A percentile compares a stretch with the other conserved stretches of the same genome.
These are phyloP conservation scores for Xylaria palmicola DNA, from an alignment of 495 filamentous ascomycete genomes.

Conservation along the genomic window DNA sequence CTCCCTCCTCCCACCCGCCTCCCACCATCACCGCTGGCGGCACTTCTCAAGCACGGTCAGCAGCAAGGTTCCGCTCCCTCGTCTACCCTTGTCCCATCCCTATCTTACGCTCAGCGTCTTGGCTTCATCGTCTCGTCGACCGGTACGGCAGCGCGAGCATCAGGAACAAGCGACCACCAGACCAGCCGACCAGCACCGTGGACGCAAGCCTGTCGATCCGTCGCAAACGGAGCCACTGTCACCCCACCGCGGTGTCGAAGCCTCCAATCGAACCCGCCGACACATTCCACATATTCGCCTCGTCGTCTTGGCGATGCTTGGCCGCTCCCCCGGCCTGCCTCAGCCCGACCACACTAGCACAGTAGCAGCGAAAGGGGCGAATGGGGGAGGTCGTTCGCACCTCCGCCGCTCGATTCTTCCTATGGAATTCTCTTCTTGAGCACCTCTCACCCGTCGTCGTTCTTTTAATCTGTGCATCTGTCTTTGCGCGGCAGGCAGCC, in stretches of 20 bases:
- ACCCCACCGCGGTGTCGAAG: conserved; percentile 4
- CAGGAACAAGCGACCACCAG: background rate
- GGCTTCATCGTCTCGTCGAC: background rate
- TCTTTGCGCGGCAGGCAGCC: conserved; percentile 5
- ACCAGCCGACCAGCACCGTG: background rate
- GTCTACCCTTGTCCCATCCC: too few species aligned
- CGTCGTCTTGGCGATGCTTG: conserved; percentile 18
- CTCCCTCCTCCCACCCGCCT: too few species aligned
- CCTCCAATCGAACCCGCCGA: conserved; percentile 9
- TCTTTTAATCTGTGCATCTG: conserved; percentile 6
- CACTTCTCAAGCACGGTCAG: background rate
- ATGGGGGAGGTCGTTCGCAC: background rate
- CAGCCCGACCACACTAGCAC: conserved; percentile 8
- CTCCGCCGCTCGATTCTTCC: conserved; percentile 7
- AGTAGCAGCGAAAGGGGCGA: conserved; percentile 10
- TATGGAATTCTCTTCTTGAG: conserved; percentile 4
- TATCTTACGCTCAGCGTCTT: background rate
- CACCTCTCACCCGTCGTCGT: background rate
- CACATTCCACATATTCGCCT: conserved; percentile 2
- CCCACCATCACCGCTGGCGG: background rate
- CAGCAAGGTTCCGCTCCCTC: background rate
- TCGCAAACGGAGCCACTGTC: conserved; percentile 2
- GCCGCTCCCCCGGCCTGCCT: conserved; percentile 13
- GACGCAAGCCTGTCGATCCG: background rate
- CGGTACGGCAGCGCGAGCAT: background rate